Base-by-base conservation (phyloP, 2,329 filamentous ascomycete species). In the Aspergillus sp. region DNA sequence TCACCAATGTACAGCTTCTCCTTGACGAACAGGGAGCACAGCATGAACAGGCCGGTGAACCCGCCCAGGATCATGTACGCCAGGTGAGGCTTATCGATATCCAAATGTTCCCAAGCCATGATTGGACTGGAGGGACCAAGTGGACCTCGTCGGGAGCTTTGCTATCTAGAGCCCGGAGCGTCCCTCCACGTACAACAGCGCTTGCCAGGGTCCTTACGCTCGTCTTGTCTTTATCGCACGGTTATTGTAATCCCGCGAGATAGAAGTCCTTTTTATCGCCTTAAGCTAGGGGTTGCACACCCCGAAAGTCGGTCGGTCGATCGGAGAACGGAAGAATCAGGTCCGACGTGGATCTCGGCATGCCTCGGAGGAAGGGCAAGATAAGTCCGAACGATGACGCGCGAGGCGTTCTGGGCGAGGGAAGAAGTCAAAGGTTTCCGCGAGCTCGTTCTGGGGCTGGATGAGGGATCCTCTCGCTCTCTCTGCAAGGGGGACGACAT, bases 1-100 rank as follows among this genome's bases (percentile, higher is more conserved):
- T 99, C 95, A 73, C 95, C 95, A 75, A 99, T 99, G 81, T 99
- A 99, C 72, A 98, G 85, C 75, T 91, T 90, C 83, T 99, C 95
- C 82, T 99, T 99, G 80, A 99, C 96, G 73, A 98, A 88, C 57
- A 96, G 92, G 61, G 95, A 99, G 77, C 92, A 96, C 61, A 99
- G 83, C 95, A 99, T 99, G 81, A 99, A 99, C 69, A 99, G 82
- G 61, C 90, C 92, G 67, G 95, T 99, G 81, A 99, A 99, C 75
- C 94, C 95, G 71, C 95, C 95, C 58, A 99, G 83, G 78, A 99
- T 97, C 79, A 98, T 92, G 79, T 99, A 99, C 66, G 96, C 95
- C 91, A 98, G 78, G 83, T 99, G 95, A 71, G 95, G 91, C 82
- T 89, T 90, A 79, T 96, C 97, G 80, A 98, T 88, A 55, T 78